Percentiles rank a stretch among this genome's conserved stretches.
Evolutionary conservation across 2,329 filamentous ascomycete genomes (phyloP).

Genomic region (Epichloe elymi): DNA sequence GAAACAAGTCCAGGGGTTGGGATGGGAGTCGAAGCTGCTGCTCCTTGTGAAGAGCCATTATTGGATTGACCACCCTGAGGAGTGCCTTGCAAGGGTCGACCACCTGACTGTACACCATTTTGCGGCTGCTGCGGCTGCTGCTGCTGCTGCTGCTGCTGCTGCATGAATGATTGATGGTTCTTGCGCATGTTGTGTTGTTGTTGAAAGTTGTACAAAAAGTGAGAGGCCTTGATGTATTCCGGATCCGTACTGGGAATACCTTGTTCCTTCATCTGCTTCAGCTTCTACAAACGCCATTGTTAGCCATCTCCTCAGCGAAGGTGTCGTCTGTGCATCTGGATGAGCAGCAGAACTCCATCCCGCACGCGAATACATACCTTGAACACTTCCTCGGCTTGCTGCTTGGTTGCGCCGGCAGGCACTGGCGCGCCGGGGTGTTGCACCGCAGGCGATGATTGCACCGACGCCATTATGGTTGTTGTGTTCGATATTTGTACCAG

Average conservation of each 20-base stretch:
- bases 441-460: slow-evolving; percentile 58
- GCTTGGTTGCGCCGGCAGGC: slow-evolving; percentile 56
- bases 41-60: slow-evolving; percentile 20
- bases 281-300: slow-evolving; percentile 46
- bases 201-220: slow-evolving; percentile 61
- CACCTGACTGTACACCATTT: slow-evolving; percentile 34
- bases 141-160: slow-evolving; percentile 24
- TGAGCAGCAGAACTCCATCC: neutral
- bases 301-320: neutral
- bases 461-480: slow-evolving; percentile 56
- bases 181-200: slow-evolving; percentile 46
- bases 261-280: slow-evolving; percentile 74
- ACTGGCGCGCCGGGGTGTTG: slow-evolving; percentile 51
- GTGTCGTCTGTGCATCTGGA: neutral
- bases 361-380: slow-evolving; percentile 33
- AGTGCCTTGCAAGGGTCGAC: slow-evolving; percentile 25
- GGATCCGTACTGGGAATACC: slow-evolving; percentile 74
- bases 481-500: slow-evolving; percentile 4
- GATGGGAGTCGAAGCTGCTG: slow-evolving; percentile 24
- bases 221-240: slow-evolving; percentile 71
- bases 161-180: slow-evolving; percentile 29
- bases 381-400: slow-evolving; percentile 65
- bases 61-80: slow-evolving; percentile 19
- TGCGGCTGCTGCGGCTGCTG: slow-evolving; percentile 33
- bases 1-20: slow-evolving; percentile 18